phyloP scores from a whole-genome alignment of 2,329 filamentous ascomycete genomes.

The Eutypa lata region DNA sequence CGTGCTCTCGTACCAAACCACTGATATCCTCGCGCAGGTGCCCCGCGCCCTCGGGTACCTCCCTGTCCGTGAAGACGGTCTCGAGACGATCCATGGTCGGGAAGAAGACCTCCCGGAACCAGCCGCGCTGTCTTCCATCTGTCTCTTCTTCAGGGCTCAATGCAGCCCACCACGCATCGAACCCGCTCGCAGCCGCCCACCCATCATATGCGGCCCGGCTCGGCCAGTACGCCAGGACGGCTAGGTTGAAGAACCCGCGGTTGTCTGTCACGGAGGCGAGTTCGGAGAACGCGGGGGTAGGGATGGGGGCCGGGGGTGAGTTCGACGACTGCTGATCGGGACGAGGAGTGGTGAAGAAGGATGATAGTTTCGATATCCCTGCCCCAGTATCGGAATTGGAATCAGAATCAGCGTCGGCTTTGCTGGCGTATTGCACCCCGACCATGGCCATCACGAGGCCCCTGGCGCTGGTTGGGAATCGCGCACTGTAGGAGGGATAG shows the following conservation, averaged over 20 bases:
- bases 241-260: slow-evolving; percentile 30
- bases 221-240: slow-evolving; percentile 37
- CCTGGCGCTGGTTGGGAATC: slow-evolving; percentile 1
- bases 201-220: slow-evolving; percentile 21
- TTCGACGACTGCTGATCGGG: too few relatives aligned
- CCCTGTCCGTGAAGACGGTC: slow-evolving; percentile 37
- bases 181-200: slow-evolving; percentile 34
- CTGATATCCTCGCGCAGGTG: slow-evolving; percentile 35
- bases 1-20: slow-evolving; percentile 38
- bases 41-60: slow-evolving; percentile 36
- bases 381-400: background rate
- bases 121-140: slow-evolving; percentile 23
- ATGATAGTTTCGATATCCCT: background rate
- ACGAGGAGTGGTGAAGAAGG: background rate
- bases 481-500: slow-evolving; percentile 3
- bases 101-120: slow-evolving; percentile 40
- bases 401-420: background rate
- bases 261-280: slow-evolving; percentile 29
- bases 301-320: too few relatives aligned
- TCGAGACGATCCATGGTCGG: slow-evolving; percentile 41
- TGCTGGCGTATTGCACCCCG: background rate
- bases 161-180: slow-evolving; percentile 34
- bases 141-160: slow-evolving; percentile 6
- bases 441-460: slow-evolving; percentile 5
- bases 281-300: slow-evolving; percentile 25